Evolutionary conservation across 768 basidiomycete species (phyloP).

Genomic region (Boletus eberwhitei): DNA sequence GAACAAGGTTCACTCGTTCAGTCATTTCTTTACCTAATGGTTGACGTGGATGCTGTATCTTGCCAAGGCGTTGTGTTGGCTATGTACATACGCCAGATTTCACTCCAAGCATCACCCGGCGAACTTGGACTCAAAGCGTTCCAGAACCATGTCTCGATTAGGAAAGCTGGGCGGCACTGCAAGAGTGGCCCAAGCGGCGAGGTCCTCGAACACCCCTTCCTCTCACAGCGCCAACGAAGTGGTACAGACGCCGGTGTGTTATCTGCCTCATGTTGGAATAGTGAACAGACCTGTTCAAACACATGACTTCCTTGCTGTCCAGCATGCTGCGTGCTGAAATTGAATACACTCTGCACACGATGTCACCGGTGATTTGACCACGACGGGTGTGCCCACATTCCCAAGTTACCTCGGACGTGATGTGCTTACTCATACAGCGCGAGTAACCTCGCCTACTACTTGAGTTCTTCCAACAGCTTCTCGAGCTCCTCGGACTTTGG

Average conservation of each 20-base stretch:
- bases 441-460: constrained; percentile 35
- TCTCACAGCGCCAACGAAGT: constrained; percentile 11
- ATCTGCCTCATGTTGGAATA: constrained; percentile 26
- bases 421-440: constrained; percentile 2
- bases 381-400: neutral
- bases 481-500: constrained; percentile 48
- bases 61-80: neutral
- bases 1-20: constrained; percentile 1
- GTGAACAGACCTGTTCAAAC: neutral
- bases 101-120: neutral
- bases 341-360: constrained; percentile 6
- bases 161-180: constrained; percentile 10
- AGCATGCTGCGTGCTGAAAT: neutral
- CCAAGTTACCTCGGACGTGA: neutral
- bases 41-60: constrained; percentile 18
- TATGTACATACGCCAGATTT: neutral
- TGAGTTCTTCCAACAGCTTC: constrained; percentile 56
- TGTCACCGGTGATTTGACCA: constrained; percentile 1
- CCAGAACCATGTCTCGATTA: constrained; percentile 10
- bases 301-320: neutral
- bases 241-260: constrained; percentile 29
- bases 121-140: constrained; percentile 4
- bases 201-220: constrained; percentile 25
- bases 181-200: neutral
- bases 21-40: constrained; percentile 2